Base-by-base conservation (phyloP, 2,329 filamentous ascomycete species). In the Pochonia chlamydosporia region DNA sequence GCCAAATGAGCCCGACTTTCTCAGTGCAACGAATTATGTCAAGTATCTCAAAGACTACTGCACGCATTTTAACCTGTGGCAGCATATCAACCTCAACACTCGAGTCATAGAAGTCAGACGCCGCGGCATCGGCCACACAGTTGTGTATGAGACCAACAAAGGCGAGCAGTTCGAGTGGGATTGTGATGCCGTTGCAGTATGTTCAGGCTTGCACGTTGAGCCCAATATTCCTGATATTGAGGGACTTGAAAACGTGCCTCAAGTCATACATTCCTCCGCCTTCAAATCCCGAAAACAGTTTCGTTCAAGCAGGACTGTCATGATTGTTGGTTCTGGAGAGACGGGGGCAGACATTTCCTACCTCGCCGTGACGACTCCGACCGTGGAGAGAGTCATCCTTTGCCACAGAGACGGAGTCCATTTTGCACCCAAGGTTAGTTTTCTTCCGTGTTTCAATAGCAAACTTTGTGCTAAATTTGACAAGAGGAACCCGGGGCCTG, bases 101-200 rank as follows among this genome's bases (percentile, higher is more conserved):
- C 48, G 43, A 8, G 64, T 73, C 2, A 43, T 55, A 2, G 48
- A 40, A 4, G 56, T 68, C 3, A 51, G 42, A 5, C 52, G 54
- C 5, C 44, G 25, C 2, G 9, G 20, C 5, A 13, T 24, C 2
- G 50, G 44, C 6, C 52, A 57, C 31, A 50, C 20, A 7, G 40
- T 53, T 10, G 11, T 31, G 1, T 48, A 50, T 14, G 21, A 46
- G 2, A 3, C 41, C 9, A 28, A 28, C 6, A 43, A 36, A 10
- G 18, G 21, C 16, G 3, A 28, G 6, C 35, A 20, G 2, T 41
- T 39, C 3, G 43, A 51, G 23, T 66, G 63, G 62, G 52, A 62
- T 7, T 73, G 68, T 46, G 69, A 73, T 50, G 70, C 68, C 8
- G 57, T 74, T 8, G 70, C 68, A 6, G 53, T 73, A 1, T 73